Percentiles rank a stretch among this genome's conserved stretches.
These are phyloP conservation scores for Mortierella sp. DNA, from an alignment of 371 early-diverging fungal species.

Conservation along the genomic window DNA sequence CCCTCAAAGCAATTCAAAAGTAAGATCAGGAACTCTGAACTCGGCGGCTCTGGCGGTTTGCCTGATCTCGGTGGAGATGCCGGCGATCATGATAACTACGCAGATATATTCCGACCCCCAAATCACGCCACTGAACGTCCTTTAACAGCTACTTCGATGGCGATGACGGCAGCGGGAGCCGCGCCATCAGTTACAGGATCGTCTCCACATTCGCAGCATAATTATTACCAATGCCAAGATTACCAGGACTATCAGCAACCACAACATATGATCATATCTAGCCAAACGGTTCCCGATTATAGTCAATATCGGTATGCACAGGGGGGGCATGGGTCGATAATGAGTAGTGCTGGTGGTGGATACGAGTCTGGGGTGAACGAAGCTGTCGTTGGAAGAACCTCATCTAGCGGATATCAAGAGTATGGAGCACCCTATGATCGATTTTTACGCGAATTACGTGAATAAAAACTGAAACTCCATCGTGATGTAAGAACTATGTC, in stretches of 20 bases:
- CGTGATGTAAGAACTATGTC: background rate
- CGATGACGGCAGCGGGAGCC: background rate
- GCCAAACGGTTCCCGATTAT: slow-evolving; percentile 41
- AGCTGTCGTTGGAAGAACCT: slow-evolving; percentile 8
- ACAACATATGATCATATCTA: background rate
- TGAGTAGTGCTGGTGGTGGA: slow-evolving; percentile 1
- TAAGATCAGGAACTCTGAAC: slow-evolving; percentile 30
- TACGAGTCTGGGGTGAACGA: slow-evolving; percentile 22
- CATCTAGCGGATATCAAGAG: slow-evolving; percentile 4
- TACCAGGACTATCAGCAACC: slow-evolving; percentile 1
- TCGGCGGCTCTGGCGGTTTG: slow-evolving; percentile 6
- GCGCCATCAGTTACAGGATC: slow-evolving; percentile 3
- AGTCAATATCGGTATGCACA: slow-evolving; percentile 35
- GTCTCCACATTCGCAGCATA: slow-evolving; percentile 8
- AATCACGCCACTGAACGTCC: slow-evolving; percentile 21
- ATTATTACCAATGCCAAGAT: slow-evolving; percentile 9
- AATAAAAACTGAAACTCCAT: slow-evolving; percentile 1
- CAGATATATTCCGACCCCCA: slow-evolving; percentile 28
- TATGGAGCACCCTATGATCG: slow-evolving; percentile 5
- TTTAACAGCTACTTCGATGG: slow-evolving; percentile 9
- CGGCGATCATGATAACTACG: slow-evolving; percentile 19
- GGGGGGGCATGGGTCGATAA: background rate
- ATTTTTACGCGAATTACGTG: slow-evolving; percentile 44
- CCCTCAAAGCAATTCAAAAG: slow-evolving; percentile 53
- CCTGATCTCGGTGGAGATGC: background rate